Evolutionary conservation across 495 filamentous ascomycete species (phyloP), one percentile per base, ranked within the genome.

Genomic region (Neurospora intermedia): DNA sequence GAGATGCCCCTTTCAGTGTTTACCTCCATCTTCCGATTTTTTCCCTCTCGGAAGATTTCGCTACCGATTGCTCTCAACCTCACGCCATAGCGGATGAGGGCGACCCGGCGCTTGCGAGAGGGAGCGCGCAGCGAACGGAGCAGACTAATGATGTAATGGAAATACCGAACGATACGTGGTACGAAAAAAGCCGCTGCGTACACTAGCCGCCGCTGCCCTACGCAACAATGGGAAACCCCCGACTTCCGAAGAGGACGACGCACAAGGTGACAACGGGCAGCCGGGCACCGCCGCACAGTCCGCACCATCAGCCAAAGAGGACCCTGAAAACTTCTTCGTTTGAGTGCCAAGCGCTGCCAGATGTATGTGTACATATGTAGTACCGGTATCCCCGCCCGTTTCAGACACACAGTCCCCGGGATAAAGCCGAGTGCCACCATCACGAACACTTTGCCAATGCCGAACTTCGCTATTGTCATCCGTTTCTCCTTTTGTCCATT

Each of bases 161-260:
- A 62, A 62, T 35, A 62, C 54, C 54, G 54, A 62, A 35, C 54
- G 54, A 15, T 27, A 35, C 27, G 6, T 18, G 27, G 54, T 62
- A 18, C 42, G 16, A 4, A 2, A 35, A 62, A 35, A 18, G 27
- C 54, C 54, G 54, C 54, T 62, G 54, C 54, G 15, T 16, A 31
- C 27, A 31, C 27, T 31, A 35, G 15, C 23, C 13, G 48, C 45
- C 45, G 46, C 48, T 59, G 48, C 54, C 54, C 9, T 18, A 15
- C 20, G 69, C 62, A 59, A 35, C 62, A 59, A 35, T 42, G 42
- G 10, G 39, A 41, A 74, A 71, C 70, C 66, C 45, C 76, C 76
- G 76, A 43, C 62, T 72, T 74, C 72, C 66, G 35, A 38, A 38
- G 35, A 38, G 35, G 35, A 38, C 75, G 75, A 75, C 41, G 41